phyloP scores from a whole-genome alignment of 305 asterid genomes.

The Solanum hybrid region DNA sequence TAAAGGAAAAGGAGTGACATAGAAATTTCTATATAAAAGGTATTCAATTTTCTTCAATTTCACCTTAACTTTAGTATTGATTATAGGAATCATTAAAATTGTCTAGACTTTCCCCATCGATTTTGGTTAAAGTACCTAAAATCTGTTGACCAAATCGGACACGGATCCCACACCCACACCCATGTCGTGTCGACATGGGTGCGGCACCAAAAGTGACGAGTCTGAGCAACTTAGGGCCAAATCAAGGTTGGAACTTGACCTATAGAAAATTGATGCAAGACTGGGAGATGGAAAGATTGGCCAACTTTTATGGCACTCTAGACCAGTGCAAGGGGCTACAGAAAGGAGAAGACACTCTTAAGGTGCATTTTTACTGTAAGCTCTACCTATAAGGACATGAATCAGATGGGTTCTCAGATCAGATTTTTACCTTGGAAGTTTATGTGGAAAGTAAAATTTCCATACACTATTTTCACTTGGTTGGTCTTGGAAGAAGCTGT shows the following conservation, averaged over 20 bases:
- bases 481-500: neutral
- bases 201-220: neutral
- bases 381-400: neutral
- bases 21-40: neutral
- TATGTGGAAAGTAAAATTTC: neutral
- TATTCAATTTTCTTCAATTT: neutral
- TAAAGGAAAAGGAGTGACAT: neutral
- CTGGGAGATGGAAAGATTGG: neutral
- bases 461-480: neutral
- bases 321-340: neutral
- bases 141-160: neutral
- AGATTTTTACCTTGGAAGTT: neutral
- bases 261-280: neutral
- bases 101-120: neutral
- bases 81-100: neutral
- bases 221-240: neutral
- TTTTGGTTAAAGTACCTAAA: neutral
- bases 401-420: neutral
- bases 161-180: neutral
- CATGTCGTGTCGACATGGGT: neutral
- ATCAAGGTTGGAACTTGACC: neutral
- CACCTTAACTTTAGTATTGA: neutral
- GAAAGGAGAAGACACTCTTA: neutral
- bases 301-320: neutral
- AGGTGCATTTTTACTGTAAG: neutral